Evolutionary conservation across 306 rosid genomes (phyloP).

Genomic region (Fragaria iinumae): DNA sequence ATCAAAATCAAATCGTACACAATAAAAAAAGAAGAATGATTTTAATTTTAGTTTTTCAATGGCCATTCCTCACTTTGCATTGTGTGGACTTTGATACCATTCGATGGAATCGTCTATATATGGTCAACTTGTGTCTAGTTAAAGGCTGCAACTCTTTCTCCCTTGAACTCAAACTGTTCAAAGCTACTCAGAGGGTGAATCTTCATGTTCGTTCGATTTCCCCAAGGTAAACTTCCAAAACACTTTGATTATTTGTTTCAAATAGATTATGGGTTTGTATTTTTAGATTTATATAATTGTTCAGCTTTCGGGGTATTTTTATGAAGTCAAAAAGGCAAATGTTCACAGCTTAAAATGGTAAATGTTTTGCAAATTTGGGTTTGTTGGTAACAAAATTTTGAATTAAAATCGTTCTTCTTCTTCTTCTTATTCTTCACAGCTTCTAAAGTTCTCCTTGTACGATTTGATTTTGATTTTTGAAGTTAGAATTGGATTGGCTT

Average conservation of each 20-base stretch:
- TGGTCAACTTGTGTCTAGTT: not conserved
- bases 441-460: too few species aligned
- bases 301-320: not conserved
- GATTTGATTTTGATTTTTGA: too few species aligned
- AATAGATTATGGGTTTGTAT: not conserved
- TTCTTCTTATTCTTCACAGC: too few species aligned
- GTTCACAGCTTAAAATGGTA: not conserved
- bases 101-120: not conserved
- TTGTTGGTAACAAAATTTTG: slow-evolving; percentile 22
- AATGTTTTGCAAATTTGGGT: slow-evolving; percentile 8
- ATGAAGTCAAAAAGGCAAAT: not conserved
- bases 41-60: too few species aligned
- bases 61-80: not conserved
- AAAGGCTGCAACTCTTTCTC: not conserved
- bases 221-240: not conserved
- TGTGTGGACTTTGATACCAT: not conserved
- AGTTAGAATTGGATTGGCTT: too few species aligned
- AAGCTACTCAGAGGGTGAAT: not conserved
- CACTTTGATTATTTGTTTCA: not conserved
- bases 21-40: too few species aligned
- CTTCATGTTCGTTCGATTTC: not conserved
- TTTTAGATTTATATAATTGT: not conserved
- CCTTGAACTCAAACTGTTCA: not conserved
- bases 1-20: too few species aligned
- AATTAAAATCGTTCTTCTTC: too few species aligned